Conservation (phyloP, 2,329 filamentous ascomycete species). For the Aspergillus spinulosporus region DNA sequence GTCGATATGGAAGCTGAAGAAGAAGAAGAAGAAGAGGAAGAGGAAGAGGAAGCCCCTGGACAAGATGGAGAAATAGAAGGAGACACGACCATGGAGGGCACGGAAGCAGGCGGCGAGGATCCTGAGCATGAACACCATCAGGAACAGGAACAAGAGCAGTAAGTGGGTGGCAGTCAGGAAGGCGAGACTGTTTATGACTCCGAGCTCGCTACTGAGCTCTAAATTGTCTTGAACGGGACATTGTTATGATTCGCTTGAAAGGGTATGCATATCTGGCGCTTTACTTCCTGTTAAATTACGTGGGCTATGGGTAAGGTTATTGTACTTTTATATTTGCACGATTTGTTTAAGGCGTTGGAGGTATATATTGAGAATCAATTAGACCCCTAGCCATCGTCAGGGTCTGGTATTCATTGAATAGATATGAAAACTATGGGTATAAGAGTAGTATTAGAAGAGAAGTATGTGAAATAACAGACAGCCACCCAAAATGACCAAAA, state of each 20-base stretch:
- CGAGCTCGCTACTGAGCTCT: slow-evolving; percentile 7
- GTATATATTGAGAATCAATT: neutral
- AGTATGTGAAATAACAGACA: no score
- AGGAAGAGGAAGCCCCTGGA: slow-evolving; percentile 8
- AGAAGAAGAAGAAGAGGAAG: slow-evolving; percentile 18
- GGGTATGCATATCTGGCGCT: neutral
- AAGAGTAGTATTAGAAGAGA: no score
- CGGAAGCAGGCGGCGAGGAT: slow-evolving; percentile 19
- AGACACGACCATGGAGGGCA: slow-evolving; percentile 7
- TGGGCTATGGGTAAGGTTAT: neutral
- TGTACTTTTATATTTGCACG: neutral
- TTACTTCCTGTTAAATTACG: neutral
- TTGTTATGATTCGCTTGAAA: neutral
- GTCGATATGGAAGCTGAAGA: slow-evolving; percentile 17
- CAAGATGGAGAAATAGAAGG: slow-evolving; percentile 22
- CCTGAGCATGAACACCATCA: slow-evolving; percentile 7
- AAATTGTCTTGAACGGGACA: neutral
- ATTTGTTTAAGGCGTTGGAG: neutral
- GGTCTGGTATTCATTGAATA: neutral
- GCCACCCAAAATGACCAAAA: neutral
- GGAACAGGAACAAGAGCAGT: neutral
- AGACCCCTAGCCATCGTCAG: no score
- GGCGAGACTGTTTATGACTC: slow-evolving; percentile 21
- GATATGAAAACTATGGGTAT: neutral
- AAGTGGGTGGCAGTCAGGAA: slow-evolving; percentile 17